Evolutionary conservation across 2,329 filamentous ascomycete genomes (phyloP).

Genomic region (Conoideocrella luteorostrata): DNA sequence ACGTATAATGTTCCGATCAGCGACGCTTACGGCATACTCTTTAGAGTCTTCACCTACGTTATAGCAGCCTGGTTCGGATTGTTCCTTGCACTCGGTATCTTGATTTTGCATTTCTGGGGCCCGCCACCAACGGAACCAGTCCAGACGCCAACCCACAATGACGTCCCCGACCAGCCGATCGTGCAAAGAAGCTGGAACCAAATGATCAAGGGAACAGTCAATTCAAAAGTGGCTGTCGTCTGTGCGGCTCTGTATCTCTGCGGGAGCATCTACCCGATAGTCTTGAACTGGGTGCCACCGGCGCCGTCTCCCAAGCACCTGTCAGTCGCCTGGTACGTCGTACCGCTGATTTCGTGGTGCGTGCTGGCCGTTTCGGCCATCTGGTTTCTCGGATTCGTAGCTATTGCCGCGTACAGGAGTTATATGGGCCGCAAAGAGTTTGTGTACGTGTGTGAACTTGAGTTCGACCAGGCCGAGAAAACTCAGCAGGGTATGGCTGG

Average conservation of each 20-base stretch:
- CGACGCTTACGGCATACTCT: conserved; percentile 25
- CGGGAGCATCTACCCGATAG: conserved; percentile 26
- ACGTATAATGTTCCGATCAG: conserved; percentile 20
- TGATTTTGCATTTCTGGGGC: conserved; percentile 27
- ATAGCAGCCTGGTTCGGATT: conserved; percentile 29
- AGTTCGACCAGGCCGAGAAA: neutral
- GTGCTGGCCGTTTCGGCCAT: conserved; percentile 21
- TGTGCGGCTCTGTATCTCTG: conserved; percentile 23
- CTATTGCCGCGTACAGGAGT: conserved; percentile 21
- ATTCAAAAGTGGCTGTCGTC: conserved; percentile 23
- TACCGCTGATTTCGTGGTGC: conserved; percentile 24
- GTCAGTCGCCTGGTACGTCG: conserved; percentile 22
- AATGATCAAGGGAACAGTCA: conserved; percentile 25
- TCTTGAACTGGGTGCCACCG: conserved; percentile 23
- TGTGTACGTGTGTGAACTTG: conserved; percentile 14
- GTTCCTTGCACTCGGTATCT: conserved; percentile 28
- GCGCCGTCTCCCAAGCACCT: neutral
- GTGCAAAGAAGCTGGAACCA: conserved; percentile 21
- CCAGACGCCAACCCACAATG: conserved; percentile 6
- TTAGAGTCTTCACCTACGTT: conserved; percentile 25
- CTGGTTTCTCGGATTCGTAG: conserved; percentile 29
- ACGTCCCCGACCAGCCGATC: conserved; percentile 9
- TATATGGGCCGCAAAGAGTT: conserved; percentile 25
- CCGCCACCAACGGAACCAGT: conserved; percentile 20
- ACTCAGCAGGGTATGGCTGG: neutral